Conservation (phyloP, 225 moss, liverwort and hornwort genomes). For the Anthoceros angustus region DNA sequence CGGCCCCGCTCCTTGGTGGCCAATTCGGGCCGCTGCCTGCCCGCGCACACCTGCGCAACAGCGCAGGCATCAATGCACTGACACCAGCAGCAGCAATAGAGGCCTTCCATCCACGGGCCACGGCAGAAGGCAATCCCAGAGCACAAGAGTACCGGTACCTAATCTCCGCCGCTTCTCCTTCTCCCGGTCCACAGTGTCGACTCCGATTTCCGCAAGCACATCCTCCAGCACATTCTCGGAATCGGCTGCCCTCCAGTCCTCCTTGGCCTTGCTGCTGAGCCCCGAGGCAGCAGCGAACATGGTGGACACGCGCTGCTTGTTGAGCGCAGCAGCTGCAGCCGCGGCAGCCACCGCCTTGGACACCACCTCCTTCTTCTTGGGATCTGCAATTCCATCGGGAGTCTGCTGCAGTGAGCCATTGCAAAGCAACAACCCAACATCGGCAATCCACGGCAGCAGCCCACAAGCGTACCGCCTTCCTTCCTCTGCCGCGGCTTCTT, state of each 20-base stretch:
- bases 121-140: neutral
- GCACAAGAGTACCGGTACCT: conserved; percentile 17
- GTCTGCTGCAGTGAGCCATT: neutral
- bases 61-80: neutral
- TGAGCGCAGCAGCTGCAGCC: conserved; percentile 73
- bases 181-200: conserved; percentile 64
- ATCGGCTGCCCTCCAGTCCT: conserved; percentile 23
- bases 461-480: conserved; percentile 16
- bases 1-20: neutral
- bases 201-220: conserved; percentile 65
- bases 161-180: conserved; percentile 66
- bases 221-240: conserved; percentile 78
- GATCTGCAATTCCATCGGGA: conserved; percentile 14
- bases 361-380: conserved; percentile 47
- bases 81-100: neutral
- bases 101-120: too few species aligned
- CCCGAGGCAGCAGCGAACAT: conserved; percentile 83
- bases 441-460: neutral
- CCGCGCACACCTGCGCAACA: neutral
- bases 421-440: neutral
- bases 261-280: conserved; percentile 40
- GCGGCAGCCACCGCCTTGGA: conserved; percentile 65
- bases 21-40: neutral
- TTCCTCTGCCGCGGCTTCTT: conserved; percentile 44
- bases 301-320: conserved; percentile 70